Percentiles rank a stretch among this genome's conserved stretches.
phyloP scores from a whole-genome alignment of 495 filamentous ascomycete species.

The Wilcoxina mikolae region DNA sequence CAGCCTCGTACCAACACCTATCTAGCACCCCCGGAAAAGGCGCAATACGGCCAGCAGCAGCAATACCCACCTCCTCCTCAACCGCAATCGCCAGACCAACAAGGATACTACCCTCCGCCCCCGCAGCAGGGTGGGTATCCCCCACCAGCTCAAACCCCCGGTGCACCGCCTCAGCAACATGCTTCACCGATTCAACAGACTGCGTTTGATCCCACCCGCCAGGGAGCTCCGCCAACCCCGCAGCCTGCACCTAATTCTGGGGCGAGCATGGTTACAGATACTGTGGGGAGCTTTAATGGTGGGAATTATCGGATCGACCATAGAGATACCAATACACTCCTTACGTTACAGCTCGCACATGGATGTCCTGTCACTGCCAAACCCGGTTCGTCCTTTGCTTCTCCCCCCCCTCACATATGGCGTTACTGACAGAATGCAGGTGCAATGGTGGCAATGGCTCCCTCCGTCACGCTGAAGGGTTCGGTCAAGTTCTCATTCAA shows the following conservation, averaged over 20 bases:
- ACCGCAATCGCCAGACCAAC: constrained; percentile 31
- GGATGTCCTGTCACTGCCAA: constrained; percentile 71
- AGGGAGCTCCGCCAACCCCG: constrained; percentile 16
- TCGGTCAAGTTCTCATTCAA: constrained; percentile 65
- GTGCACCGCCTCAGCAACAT: constrained; percentile 19
- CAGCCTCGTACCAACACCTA: background rate
- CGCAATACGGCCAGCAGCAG: constrained; percentile 8
- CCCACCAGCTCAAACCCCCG: constrained; percentile 16
- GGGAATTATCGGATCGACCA: constrained; percentile 89
- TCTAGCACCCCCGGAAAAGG: constrained; percentile 6
- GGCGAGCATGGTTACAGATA: constrained; percentile 49
- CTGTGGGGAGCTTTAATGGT: constrained; percentile 88
- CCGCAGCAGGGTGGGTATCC: constrained; percentile 32
- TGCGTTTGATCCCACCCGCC: constrained; percentile 19
- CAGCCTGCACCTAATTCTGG: constrained; percentile 39
- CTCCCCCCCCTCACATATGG: background rate
- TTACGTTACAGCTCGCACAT: constrained; percentile 79
- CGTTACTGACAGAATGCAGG: constrained; percentile 33
- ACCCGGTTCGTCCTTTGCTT: constrained; percentile 43
- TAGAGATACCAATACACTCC: constrained; percentile 72
- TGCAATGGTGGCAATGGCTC: constrained; percentile 89
- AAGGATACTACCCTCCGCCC: constrained; percentile 32
- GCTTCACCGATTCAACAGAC: constrained; percentile 11
- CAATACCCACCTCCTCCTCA: constrained; percentile 2
- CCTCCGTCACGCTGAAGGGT: constrained; percentile 69